Percentiles rank a stretch among this genome's conserved stretches.
phyloP scores from a whole-genome alignment of 345 rosid genomes.

The Eucalyptus pauciflora region DNA sequence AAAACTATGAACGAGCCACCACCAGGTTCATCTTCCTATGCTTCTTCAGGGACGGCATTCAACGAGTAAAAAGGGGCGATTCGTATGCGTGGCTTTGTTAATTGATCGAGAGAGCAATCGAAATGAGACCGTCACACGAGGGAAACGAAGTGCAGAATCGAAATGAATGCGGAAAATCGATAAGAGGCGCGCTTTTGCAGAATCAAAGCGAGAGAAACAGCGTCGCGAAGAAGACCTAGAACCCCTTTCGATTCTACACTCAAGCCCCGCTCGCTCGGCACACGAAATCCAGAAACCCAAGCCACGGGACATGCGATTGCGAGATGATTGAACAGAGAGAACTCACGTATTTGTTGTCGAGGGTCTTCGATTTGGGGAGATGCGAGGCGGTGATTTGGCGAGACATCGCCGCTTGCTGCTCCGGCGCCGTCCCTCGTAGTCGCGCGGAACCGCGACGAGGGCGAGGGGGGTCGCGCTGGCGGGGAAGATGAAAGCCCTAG shows the following conservation, averaged over 20 bases:
- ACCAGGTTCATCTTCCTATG: not conserved
- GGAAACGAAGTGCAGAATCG: too few relatives aligned
- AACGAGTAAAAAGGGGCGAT: not conserved
- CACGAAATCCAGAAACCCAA: not conserved
- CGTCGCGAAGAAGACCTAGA: not conserved
- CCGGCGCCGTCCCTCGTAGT: not conserved
- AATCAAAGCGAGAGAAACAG: not conserved
- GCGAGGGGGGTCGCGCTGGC: not conserved
- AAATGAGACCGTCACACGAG: too few relatives aligned
- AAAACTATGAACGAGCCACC: not conserved
- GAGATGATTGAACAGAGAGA: not conserved
- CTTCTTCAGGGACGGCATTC: not conserved
- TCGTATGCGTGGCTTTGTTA: not conserved
- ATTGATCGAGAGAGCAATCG: not conserved
- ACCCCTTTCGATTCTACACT: not conserved
- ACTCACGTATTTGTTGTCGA: conserved; percentile 82
- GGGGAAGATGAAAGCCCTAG: not conserved
- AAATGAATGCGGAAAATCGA: not conserved
- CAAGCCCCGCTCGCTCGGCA: not conserved
- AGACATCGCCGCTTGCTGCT: conserved; percentile 6
- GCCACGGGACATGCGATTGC: not conserved
- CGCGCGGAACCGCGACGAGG: not conserved
- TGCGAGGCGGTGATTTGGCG: conserved; percentile 51
- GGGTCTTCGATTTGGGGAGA: conserved; percentile 76
- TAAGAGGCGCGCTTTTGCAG: not conserved